These are phyloP conservation scores for Colletotrichum limetticola DNA, from an alignment of 2,329 filamentous ascomycete genomes.

Conservation along the genomic window DNA sequence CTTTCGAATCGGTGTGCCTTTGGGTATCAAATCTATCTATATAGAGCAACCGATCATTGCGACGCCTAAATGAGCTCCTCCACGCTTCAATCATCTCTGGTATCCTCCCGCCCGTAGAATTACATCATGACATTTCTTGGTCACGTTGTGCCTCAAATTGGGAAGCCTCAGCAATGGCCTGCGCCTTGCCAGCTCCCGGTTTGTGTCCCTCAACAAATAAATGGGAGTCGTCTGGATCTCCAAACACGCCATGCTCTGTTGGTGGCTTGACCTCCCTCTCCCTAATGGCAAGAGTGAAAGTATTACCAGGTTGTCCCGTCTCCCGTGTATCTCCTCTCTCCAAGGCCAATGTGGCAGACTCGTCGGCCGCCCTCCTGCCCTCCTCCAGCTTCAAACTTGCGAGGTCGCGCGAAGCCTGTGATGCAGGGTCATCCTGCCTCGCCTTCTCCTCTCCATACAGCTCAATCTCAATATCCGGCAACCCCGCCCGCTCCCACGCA, in stretches of 20 bases:
- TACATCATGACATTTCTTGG: background rate
- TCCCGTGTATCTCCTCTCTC: constrained; percentile 55
- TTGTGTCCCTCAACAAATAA: constrained; percentile 63
- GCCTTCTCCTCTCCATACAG: constrained; percentile 74
- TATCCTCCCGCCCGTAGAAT: background rate
- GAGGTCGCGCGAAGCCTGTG: constrained; percentile 49
- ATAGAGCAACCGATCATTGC: background rate
- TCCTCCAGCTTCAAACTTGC: constrained; percentile 57
- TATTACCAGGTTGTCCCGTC: constrained; percentile 37
- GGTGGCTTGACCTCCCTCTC: constrained; percentile 59
- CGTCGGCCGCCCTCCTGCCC: constrained; percentile 50
- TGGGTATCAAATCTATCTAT: constrained; percentile 35
- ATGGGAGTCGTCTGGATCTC: constrained; percentile 49
- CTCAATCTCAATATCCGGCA: constrained; percentile 66
- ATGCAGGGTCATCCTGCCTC: constrained; percentile 52
- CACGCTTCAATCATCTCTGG: background rate
- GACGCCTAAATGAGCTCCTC: background rate
- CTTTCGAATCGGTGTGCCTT: background rate
- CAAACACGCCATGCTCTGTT: constrained; percentile 38
- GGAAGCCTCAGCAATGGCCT: constrained; percentile 44
- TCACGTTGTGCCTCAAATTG: constrained; percentile 20
- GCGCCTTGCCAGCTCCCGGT: constrained; percentile 19
- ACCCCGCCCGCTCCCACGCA: constrained; percentile 81
- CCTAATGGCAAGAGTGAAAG: constrained; percentile 59
- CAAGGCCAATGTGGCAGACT: constrained; percentile 57